Evolutionary conservation across 805 yeast species (phyloP), one percentile per base, ranked within the genome.

Genomic region (Metschnikowia sp.): DNA sequence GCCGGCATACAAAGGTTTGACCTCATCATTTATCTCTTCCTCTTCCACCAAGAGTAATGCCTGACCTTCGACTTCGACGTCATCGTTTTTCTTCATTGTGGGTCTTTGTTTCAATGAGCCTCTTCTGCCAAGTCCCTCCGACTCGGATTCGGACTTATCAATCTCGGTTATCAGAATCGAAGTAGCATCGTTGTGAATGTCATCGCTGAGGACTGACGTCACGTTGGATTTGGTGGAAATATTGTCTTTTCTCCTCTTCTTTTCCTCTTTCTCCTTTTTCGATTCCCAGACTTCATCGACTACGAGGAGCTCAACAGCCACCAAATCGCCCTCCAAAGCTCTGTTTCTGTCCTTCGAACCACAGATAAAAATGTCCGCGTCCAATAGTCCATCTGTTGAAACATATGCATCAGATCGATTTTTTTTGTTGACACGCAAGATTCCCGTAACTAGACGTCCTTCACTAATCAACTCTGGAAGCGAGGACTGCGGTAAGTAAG

Each of bases 201-300:
- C 91, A 58, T 85, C 88, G 50, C 70, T 77, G 42, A 79, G 61
- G 32, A 74, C 77, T 4, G 72, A 61, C 45, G 72, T 53, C 3
- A 58, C 47, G 6, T 61, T 56, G 8, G 68, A 54, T 49, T 73
- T 61, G 30, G 75, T 61, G 36, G 69, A 59, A 53, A 72, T 66
- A 69, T 70, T 76, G 59, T 83, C 88, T 56, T 90, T 86, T 66
- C 97, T 81, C 70, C 96, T 82, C 70, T 94, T 94, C 69, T 94
- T 94, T 59, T 94, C 98, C 64, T 94, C 99, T 63, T 94, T 94
- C 66, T 94, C 99, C 61, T 89, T 84, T 66, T 92, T 94, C 22
- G 96, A 85, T 31, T 82, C 89, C 99, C 99, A 94, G 31, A 94
- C 99, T 62, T 94, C 99, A 66, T 94, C 97, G 35, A 94, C 99